Evolutionary conservation across 345 rosid species (phyloP), one percentile per base, ranked within the genome.

Genomic region (Gossypium sturtianum): DNA sequence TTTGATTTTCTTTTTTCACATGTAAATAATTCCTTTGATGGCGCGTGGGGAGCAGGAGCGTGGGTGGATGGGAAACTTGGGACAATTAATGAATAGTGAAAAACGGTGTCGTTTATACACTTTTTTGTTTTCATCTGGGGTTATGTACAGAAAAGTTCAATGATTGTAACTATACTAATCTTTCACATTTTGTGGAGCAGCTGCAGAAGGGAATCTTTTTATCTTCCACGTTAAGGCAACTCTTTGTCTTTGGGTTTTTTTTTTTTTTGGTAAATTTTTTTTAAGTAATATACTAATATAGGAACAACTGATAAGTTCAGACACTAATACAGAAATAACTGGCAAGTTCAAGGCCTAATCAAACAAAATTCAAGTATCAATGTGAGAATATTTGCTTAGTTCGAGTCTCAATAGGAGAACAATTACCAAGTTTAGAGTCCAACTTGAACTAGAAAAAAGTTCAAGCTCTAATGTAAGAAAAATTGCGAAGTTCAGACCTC

Each of bases 221-320:
- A 5, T 1, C 62, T 57, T 11, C 29, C 27, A 11, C 2, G 12
- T 3, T 3, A 57, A 57, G 62, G 62, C 29, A 11, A 57, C 62
- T 20, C 25, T 56, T 56, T 34, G 41, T 20, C 25, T 57, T 20
- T 9, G 10, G 22, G 29, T 57, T 1, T 15, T 15, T 52, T 29
- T 29, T 27, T 27, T 27, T 27, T 27, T 3, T 0, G 5, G 4
- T 23, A 23, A 29, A 29, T 0, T 29, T 29, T 29, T 29, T 29
- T 3, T 29, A 29, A 29, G 1, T 29, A 29, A 29, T 0, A 0
- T 29, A 4, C 0, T 0, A 4, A 34, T 1, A 0, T 0, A 34
- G 0, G 0, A 34, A 5, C 0, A 5, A 5, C 1, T 34, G 1
- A 1, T 34, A 34, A 34, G 7, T 34, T 34, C 0, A 34, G 0